phyloP scores from a whole-genome alignment of 2,329 filamentous ascomycete species.

The Monilinia fructigena region DNA sequence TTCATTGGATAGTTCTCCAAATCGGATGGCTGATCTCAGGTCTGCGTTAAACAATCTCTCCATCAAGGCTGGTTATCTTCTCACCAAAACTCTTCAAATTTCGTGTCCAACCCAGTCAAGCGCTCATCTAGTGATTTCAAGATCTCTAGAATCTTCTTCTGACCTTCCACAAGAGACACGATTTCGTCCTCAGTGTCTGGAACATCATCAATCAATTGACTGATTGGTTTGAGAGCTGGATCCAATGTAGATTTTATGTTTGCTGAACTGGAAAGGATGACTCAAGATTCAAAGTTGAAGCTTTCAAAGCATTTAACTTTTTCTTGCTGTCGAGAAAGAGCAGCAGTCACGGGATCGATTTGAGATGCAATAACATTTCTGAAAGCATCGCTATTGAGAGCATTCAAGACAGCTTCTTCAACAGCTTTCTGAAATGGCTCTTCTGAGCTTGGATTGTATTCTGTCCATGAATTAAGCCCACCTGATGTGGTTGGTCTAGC shows the following conservation, averaged over 20 bases:
- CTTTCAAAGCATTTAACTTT: constrained; percentile 32
- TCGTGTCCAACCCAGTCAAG: constrained; percentile 24
- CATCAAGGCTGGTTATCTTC: constrained; percentile 27
- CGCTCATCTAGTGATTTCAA: constrained; percentile 26
- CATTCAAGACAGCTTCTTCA: constrained; percentile 29
- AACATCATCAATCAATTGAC: constrained; percentile 25
- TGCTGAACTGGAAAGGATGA: constrained; percentile 27
- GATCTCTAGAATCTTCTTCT: constrained; percentile 24
- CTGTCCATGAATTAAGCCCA: constrained; percentile 21
- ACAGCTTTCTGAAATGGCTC: constrained; percentile 28
- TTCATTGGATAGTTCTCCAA: constrained; percentile 34
- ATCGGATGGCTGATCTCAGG: constrained; percentile 31
- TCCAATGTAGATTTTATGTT: constrained; percentile 26
- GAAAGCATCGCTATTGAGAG: constrained; percentile 31
- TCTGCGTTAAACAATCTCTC: constrained; percentile 28
- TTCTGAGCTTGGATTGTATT: constrained; percentile 24
- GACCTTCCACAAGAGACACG: constrained; percentile 23
- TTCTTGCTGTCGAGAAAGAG: constrained; percentile 29
- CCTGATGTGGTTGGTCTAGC: constrained; percentile 26
- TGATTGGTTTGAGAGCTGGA: constrained; percentile 26
- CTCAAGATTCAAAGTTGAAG: constrained; percentile 31
- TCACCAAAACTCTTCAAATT: constrained; percentile 28
- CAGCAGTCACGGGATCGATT: constrained; percentile 27
- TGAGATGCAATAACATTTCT: constrained; percentile 31
- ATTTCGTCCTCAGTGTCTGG: constrained; percentile 29